phyloP scores from a whole-genome alignment of 176 grass and related monocot genomes.

The Triticum monococcum region DNA sequence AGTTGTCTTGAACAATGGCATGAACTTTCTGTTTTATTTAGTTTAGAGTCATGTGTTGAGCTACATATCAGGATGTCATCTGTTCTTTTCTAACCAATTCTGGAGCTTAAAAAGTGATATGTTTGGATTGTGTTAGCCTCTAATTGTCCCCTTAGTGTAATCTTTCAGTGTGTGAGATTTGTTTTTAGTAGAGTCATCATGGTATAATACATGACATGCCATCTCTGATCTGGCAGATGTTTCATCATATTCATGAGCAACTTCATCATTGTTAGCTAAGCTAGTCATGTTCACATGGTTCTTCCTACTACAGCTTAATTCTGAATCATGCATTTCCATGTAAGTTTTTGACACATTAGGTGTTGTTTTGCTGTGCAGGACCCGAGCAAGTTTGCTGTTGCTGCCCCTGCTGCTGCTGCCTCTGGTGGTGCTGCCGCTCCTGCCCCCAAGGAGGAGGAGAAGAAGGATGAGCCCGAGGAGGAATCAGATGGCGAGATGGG shows the following conservation, averaged over 20 bases:
- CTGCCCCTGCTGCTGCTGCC: constrained; percentile 45
- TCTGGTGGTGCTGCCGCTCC: constrained; percentile 25
- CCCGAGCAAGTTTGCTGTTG: constrained; percentile 68
- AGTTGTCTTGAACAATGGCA: neutral
- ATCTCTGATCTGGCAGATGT: neutral
- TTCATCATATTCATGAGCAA: neutral
- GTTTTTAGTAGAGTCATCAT: neutral
- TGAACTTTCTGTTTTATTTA: too few species aligned
- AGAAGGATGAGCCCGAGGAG: constrained; percentile 61
- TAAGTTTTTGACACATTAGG: neutral
- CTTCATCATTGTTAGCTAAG: too few species aligned
- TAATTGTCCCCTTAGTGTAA: neutral
- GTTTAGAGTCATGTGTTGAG: neutral
- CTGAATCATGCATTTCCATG: neutral
- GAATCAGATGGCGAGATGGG: constrained; percentile 71
- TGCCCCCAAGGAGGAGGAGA: constrained; percentile 50
- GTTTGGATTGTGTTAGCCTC: too few species aligned
- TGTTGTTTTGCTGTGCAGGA: constrained; percentile 35
- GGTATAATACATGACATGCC: neutral
- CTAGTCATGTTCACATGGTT: too few species aligned
- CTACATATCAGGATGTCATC: neutral
- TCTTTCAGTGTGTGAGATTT: neutral
- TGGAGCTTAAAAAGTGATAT: neutral
- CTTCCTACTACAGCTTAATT: neutral
- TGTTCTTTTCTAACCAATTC: neutral